Evolutionary conservation across 345 rosid species (phyloP).

Genomic region (Garcia nutans): DNA sequence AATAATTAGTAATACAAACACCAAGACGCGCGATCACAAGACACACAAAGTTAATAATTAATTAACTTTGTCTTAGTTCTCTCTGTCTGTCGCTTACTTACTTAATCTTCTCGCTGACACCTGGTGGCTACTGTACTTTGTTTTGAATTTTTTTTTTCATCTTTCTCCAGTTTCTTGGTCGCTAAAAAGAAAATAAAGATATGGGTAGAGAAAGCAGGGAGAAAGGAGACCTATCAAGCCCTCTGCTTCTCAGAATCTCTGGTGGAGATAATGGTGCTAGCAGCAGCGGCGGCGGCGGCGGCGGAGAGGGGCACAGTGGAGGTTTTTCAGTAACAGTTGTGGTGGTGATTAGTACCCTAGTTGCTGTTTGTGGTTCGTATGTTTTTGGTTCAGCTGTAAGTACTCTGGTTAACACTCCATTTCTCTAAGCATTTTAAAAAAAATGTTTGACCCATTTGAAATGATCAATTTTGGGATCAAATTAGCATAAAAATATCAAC

Average conservation of each 20-base stretch:
- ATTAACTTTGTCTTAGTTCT: too few species aligned
- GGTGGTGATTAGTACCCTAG: conserved; percentile 32
- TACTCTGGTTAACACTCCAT: neutral
- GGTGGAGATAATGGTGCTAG: neutral
- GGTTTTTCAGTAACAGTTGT: conserved; percentile 25
- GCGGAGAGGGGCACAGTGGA: neutral
- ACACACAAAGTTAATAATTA: too few species aligned
- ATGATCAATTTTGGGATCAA: too few species aligned
- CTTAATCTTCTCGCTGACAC: too few species aligned
- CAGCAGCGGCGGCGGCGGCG: neutral
- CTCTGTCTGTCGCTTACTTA: too few species aligned
- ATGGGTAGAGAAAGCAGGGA: conserved; percentile 16
- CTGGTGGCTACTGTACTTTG: too few species aligned
- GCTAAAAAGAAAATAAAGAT: neutral
- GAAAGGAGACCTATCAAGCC: conserved; percentile 16
- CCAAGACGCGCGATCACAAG: too few species aligned
- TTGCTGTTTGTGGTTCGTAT: conserved; percentile 47
- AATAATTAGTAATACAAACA: too few species aligned
- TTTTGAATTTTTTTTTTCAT: too few species aligned
- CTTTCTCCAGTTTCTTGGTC: neutral
- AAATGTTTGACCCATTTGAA: too few species aligned
- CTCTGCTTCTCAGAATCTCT: conserved; percentile 22
- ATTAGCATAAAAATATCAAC: too few species aligned
- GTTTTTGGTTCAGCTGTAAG: conserved; percentile 56
- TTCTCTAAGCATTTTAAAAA: too few species aligned